Evolutionary conservation across 352 stramenopile genomes (phyloP).

Genomic region (Globisporangium spinosum): DNA sequence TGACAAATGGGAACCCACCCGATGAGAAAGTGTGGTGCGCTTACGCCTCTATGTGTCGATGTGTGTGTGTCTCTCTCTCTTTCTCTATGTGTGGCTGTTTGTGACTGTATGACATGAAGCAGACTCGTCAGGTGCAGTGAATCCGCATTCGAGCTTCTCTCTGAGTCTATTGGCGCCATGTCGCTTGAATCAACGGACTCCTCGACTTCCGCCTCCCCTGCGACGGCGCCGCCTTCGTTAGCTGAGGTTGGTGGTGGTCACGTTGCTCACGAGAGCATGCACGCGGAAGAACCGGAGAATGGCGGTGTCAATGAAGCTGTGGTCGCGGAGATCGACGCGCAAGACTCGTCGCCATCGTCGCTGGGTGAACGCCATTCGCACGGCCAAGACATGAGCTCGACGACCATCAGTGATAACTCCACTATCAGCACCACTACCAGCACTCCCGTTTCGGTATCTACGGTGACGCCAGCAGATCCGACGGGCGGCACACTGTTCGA

Average conservation of each 20-base stretch:
- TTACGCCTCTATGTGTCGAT: not conserved
- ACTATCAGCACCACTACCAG: not conserved
- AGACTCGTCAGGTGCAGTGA: not conserved
- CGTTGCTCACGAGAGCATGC: not conserved
- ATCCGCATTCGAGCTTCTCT: not conserved
- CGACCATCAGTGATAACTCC: not conserved
- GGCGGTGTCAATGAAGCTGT: not conserved
- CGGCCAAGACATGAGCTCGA: not conserved
- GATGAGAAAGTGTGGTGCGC: not conserved
- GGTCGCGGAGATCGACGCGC: not conserved
- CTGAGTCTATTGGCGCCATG: not conserved
- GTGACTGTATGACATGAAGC: not conserved
- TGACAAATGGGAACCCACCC: not conserved
- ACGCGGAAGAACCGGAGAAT: not conserved
- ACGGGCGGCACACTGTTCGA: constrained; percentile 34
- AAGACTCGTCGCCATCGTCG: constrained; percentile 15
- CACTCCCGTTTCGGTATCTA: not conserved
- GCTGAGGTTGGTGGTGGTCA: not conserved
- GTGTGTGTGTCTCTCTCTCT: not conserved
- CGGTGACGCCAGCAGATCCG: not conserved
- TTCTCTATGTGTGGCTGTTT: not conserved
- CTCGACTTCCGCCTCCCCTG: not conserved
- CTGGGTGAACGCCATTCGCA: not conserved
- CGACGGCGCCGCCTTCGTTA: not conserved
- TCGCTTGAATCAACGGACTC: not conserved